Percentiles rank a stretch among this genome's conserved stretches.
phyloP scores from a whole-genome alignment of 108 stramenopile genomes.

The Cyclotella atomus region DNA sequence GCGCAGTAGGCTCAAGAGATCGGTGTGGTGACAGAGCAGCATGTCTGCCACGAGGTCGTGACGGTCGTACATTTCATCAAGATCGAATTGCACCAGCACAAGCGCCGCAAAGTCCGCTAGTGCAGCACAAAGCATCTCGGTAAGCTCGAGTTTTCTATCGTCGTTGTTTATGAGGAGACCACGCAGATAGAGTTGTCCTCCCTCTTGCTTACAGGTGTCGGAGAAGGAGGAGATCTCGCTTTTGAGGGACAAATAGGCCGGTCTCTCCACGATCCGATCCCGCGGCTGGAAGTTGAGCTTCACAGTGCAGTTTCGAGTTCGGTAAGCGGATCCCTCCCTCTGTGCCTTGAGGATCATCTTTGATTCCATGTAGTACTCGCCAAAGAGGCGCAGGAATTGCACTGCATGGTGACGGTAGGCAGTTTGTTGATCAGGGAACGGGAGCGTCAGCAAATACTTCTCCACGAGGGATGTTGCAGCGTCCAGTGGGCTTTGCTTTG shows the following conservation, averaged over 20 bases:
- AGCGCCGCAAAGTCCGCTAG: not conserved
- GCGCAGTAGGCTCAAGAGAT: no score
- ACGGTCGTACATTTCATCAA: not conserved
- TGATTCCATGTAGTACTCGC: not conserved
- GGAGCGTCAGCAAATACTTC: not conserved
- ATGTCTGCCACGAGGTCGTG: not conserved
- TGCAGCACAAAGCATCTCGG: not conserved
- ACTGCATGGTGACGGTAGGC: not conserved
- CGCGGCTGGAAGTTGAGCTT: not conserved
- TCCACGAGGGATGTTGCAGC: not conserved
- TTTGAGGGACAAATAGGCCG: not conserved
- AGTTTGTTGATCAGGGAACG: not conserved
- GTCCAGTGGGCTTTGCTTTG: not conserved
- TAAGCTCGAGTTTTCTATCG: not conserved
- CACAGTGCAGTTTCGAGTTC: not conserved
- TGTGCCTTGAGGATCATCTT: not conserved
- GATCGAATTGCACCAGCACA: not conserved
- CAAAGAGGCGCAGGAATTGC: not conserved
- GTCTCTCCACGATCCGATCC: not conserved
- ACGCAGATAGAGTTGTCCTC: not conserved
- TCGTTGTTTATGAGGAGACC: not conserved
- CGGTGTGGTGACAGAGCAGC: not conserved
- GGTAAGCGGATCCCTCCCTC: not conserved
- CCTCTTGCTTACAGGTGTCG: not conserved
- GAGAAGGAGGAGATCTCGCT: not conserved